phyloP scores from a whole-genome alignment of 176 grass and related monocot genomes.

The Hordeum marinum region DNA sequence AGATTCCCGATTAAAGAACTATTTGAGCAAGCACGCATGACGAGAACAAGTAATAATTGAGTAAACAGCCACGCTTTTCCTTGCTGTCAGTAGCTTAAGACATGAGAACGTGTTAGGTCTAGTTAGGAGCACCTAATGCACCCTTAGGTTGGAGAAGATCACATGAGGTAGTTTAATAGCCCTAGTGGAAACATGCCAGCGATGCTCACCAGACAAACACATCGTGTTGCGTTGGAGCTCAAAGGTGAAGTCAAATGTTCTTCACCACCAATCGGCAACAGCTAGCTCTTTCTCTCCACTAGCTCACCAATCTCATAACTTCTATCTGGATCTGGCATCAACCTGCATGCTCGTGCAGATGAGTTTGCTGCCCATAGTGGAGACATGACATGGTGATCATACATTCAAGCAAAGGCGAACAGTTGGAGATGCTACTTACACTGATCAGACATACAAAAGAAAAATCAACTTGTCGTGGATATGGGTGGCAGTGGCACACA shows the following conservation, averaged over 20 bases:
- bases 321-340: background rate
- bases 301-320: background rate
- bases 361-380: background rate
- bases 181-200: too few species aligned
- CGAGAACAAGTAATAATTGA: background rate
- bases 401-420: too few species aligned
- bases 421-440: too few species aligned
- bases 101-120: background rate
- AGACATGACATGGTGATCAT: background rate
- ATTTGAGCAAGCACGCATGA: background rate
- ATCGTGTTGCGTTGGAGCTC: background rate
- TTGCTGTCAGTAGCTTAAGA: background rate
- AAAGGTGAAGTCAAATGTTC: background rate
- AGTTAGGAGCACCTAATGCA: background rate
- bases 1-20: background rate
- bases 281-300: background rate
- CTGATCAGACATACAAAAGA: too few species aligned
- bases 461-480: too few species aligned
- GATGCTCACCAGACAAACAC: background rate
- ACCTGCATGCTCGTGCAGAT: background rate
- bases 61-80: background rate
- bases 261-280: background rate
- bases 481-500: background rate
- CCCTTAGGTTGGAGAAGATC: background rate
- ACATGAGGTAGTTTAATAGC: background rate